Evolutionary conservation across 1,139 yeast genomes (phyloP), one percentile per base, ranked within the genome.

Genomic region (Eremothecium coryli): DNA sequence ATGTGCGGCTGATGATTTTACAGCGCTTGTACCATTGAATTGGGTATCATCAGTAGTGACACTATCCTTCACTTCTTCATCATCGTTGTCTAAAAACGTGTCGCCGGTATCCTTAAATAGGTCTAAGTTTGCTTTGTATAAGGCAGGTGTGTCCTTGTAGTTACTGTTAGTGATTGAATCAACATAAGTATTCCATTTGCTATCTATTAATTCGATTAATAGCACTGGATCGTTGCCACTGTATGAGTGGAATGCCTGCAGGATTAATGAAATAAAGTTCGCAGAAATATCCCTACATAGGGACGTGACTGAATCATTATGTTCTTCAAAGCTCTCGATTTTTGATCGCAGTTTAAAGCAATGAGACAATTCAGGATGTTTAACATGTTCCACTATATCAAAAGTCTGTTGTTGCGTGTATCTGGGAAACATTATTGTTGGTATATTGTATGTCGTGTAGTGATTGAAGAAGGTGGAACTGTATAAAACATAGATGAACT

Each of bases 221-320:
- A 53, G 46, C 10, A 37, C 37, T 2, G 55, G 33, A 33, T 54
- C 45, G 32, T 52, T 53, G 4, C 61, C 61, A 2, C 59, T 52
- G 32, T 56, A 56, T 15, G 54, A 46, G 33, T 49, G 50, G 31
- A 56, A 52, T 2, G 58, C 40, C 31, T 56, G 58, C 10, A 50
- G 43, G 5, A 55, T 50, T 25, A 55, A 37, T 26, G 44, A 45
- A 24, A 55, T 48, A 30, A 50, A 55, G 34, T 51, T 47, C 16
- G 39, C 45, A 4, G 37, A 33, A 15, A 46, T 37, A 14, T 33
- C 39, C 12, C 37, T 40, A 13, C 28, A 31, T 13, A 34, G 12
- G n/a, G 27, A 16, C n/a, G 26, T 31, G 6, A 26, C 33, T 18
- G 36, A 32, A 24, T 35, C 37, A 15, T 26, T 26, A 5, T 16